Conservation (phyloP, 208 protist species). For the Crithidia expoeki region DNA sequence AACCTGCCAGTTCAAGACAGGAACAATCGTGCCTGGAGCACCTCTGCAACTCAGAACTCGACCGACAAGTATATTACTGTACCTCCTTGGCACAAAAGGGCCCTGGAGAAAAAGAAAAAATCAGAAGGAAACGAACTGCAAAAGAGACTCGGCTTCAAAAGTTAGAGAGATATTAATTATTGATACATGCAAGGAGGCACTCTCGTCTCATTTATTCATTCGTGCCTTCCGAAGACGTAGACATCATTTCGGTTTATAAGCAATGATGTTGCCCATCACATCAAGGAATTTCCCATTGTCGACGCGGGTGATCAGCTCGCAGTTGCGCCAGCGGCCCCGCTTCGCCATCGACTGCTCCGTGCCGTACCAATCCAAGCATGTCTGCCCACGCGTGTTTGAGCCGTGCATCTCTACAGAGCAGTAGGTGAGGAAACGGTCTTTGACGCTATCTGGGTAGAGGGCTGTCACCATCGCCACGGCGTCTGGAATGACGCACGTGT, state of each 20-base stretch:
- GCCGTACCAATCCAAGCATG: constrained; percentile 84
- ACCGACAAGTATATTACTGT: constrained; percentile 1
- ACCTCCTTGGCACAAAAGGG: too few relatives aligned
- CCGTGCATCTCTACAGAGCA: constrained; percentile 76
- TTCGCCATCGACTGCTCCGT: constrained; percentile 89
- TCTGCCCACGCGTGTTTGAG: constrained; percentile 68
- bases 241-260: constrained; percentile 28
- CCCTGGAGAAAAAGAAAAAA: constrained; percentile 4
- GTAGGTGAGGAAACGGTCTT: constrained; percentile 72
- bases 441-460: constrained; percentile 55
- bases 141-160: background rate
- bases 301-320: constrained; percentile 56
- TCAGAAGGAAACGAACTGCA: background rate
- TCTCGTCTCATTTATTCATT: background rate
- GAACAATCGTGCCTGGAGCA: background rate
- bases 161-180: background rate
- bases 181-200: background rate
- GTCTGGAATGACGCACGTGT: constrained; percentile 84
- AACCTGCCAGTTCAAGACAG: background rate
- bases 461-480: constrained; percentile 74
- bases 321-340: constrained; percentile 79
- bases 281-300: constrained; percentile 43
- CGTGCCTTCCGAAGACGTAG: background rate
- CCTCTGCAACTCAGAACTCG: background rate
- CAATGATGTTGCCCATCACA: constrained; percentile 55